These are phyloP conservation scores for Musa troglodytarum DNA, from an alignment of 176 grass and related monocot genomes.

Conservation along the genomic window DNA sequence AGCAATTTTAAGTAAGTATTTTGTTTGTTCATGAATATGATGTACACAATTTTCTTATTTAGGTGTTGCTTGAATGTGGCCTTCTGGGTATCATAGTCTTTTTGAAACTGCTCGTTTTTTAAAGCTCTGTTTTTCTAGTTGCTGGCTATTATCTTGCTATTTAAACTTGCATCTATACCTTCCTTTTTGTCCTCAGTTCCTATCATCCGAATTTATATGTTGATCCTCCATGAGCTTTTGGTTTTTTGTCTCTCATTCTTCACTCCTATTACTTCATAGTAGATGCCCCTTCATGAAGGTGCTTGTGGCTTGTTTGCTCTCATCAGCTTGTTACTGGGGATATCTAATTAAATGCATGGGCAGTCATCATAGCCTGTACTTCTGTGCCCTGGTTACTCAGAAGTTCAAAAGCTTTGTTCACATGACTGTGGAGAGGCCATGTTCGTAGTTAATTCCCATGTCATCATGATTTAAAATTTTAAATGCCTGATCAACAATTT, in stretches of 20 bases:
- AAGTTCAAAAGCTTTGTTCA: too few relatives aligned
- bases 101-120: neutral
- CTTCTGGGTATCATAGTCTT: neutral
- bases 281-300: neutral
- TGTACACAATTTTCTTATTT: neutral
- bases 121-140: neutral
- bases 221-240: neutral
- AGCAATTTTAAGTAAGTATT: too few relatives aligned
- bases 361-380: too few relatives aligned
- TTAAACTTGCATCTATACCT: neutral
- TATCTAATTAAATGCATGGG: neutral
- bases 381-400: too few relatives aligned
- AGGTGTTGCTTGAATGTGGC: neutral
- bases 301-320: neutral
- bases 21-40: neutral
- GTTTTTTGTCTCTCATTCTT: neutral
- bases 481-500: too few relatives aligned
- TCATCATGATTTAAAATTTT: too few relatives aligned
- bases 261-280: neutral
- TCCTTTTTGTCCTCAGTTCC: neutral
- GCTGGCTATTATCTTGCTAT: neutral
- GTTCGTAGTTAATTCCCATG: too few relatives aligned
- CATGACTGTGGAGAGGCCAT: too few relatives aligned
- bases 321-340: neutral
- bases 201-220: neutral